Evolutionary conservation across 331 rosid species (phyloP).

Genomic region (Pyracantha coccinea): DNA sequence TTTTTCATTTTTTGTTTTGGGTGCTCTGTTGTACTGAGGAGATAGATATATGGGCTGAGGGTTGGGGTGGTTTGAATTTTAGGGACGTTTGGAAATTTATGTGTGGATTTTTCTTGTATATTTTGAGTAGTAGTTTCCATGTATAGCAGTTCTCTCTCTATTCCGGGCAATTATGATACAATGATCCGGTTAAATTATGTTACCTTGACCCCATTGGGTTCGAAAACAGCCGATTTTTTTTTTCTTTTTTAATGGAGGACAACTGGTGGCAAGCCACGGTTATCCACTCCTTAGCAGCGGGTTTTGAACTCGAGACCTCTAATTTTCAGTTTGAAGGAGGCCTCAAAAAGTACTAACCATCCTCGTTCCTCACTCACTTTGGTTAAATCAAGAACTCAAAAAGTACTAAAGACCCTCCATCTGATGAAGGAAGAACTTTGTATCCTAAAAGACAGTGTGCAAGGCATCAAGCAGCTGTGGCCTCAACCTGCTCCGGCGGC

Average conservation of each 20-base stretch:
- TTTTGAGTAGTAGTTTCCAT: slow-evolving; percentile 32
- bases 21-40: slow-evolving; percentile 49
- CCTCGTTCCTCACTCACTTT: not conserved
- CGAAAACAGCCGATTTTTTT: not conserved
- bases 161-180: not conserved
- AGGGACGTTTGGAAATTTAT: slow-evolving; percentile 26
- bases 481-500: not conserved
- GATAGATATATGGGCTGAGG: slow-evolving; percentile 17
- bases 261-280: too few species aligned
- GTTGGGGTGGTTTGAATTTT: slow-evolving; percentile 25
- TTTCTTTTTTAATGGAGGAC: too few species aligned
- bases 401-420: too few species aligned
- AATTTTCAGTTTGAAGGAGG: too few species aligned
- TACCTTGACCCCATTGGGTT: not conserved
- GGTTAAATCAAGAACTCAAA: too few species aligned
- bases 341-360: not conserved
- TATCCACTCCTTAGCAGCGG: too few species aligned
- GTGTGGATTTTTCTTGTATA: slow-evolving; percentile 59
- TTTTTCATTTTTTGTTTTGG: slow-evolving; percentile 61
- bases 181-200: not conserved
- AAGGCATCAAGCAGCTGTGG: not conserved
- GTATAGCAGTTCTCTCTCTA: not conserved
- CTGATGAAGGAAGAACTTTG: not conserved
- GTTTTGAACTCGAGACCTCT: too few species aligned
- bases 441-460: not conserved